Conservation (phyloP, 2,329 filamentous ascomycete species). For the Fusarium dlaminii region DNA sequence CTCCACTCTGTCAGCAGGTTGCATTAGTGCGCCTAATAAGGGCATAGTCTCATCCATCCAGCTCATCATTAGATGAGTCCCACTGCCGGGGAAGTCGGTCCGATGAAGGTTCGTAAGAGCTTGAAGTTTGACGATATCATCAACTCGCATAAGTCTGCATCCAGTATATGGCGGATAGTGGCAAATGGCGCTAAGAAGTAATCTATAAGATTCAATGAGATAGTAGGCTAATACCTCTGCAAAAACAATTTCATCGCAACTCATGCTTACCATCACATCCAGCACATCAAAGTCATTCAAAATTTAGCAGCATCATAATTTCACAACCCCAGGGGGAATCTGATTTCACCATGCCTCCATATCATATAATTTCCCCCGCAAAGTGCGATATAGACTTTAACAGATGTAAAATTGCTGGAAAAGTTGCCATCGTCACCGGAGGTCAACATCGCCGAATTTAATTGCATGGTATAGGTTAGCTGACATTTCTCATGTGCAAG, state of each 20-base stretch:
- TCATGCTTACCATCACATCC: rapidly evolving
- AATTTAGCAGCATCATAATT: too few species aligned
- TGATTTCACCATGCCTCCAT: background rate
- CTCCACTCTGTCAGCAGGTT: constrained; percentile 25
- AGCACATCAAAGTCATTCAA: too few species aligned
- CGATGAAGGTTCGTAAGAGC: background rate
- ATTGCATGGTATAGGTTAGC: background rate
- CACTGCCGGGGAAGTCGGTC: background rate
- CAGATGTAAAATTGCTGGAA: background rate
- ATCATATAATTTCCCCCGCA: rapidly evolving
- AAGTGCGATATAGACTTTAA: background rate
- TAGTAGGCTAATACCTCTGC: rapidly evolving
- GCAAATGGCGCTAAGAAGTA: rapidly evolving
- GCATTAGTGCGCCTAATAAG: constrained; percentile 1
- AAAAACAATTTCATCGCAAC: rapidly evolving
- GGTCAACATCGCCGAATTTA: background rate
- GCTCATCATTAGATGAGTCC: rapidly evolving
- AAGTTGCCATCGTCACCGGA: background rate
- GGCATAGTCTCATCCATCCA: rapidly evolving
- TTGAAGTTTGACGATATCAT: background rate
- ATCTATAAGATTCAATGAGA: rapidly evolving
- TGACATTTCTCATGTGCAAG: background rate
- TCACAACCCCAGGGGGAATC: too few species aligned
- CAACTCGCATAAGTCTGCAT: background rate
- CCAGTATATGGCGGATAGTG: rapidly evolving